Evolutionary conservation across 257 asterid genomes (phyloP).

Genomic region (Mitragyna speciosa): DNA sequence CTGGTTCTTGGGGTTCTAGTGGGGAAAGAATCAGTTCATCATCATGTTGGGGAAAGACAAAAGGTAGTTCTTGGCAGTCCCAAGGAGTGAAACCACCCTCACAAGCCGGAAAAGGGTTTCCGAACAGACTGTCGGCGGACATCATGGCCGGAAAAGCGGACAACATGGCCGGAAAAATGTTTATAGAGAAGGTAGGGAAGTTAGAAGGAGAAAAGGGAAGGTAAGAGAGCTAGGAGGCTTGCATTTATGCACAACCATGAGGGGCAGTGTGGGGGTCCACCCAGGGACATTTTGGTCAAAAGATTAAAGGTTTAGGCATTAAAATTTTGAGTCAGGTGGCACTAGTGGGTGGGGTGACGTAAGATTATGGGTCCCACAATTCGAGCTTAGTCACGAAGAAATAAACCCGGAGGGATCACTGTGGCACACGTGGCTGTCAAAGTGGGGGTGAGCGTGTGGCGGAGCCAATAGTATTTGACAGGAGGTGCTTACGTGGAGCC

Average conservation of each 20-base stretch:
- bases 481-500: constrained; percentile 12
- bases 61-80: constrained; percentile 49
- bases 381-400: constrained; percentile 82
- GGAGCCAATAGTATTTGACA: constrained; percentile 24
- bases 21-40: constrained; percentile 26
- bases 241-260: constrained; percentile 48
- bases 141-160: constrained; percentile 48
- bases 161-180: constrained; percentile 51
- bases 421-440: constrained; percentile 30
- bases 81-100: constrained; percentile 57
- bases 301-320: neutral
- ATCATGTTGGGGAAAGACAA: constrained; percentile 24
- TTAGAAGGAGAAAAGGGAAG: constrained; percentile 66
- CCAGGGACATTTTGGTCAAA: constrained; percentile 45
- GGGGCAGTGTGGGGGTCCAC: constrained; percentile 29
- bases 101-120: constrained; percentile 40
- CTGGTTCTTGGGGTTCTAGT: constrained; percentile 43
- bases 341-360: constrained; percentile 37
- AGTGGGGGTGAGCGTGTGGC: neutral
- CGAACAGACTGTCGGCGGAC: constrained; percentile 34
- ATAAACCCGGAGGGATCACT: constrained; percentile 31
- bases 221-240: constrained; percentile 35
- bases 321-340: constrained; percentile 72
- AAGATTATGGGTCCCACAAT: constrained; percentile 30
- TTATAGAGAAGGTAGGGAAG: constrained; percentile 25